phyloP scores from a whole-genome alignment of 768 basidiomycete species.

The Boletus edulis region DNA sequence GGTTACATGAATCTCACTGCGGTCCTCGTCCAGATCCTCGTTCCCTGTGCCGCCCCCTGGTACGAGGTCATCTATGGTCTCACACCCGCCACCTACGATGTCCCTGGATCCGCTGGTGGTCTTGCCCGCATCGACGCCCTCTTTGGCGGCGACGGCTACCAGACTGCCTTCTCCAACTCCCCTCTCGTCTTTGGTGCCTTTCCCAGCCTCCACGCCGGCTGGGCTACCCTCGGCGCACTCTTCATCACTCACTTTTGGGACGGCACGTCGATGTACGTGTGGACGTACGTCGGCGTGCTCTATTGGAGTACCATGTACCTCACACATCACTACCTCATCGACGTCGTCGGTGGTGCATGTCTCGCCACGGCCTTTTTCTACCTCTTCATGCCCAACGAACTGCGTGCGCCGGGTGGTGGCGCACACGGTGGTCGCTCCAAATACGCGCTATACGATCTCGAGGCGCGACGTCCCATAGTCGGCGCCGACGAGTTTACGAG shows the following conservation, averaged over 20 bases:
- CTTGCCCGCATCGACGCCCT: slow-evolving; percentile 89
- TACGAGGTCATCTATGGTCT: slow-evolving; percentile 97
- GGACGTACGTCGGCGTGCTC: slow-evolving; percentile 80
- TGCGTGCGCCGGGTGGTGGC: slow-evolving; percentile 54
- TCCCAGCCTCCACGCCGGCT: slow-evolving; percentile 89
- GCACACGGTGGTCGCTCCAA: slow-evolving; percentile 44
- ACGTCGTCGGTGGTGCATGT: slow-evolving; percentile 92
- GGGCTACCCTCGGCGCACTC: slow-evolving; percentile 88
- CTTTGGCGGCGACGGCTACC: slow-evolving; percentile 76
- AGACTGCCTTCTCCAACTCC: slow-evolving; percentile 75
- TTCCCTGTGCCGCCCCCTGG: slow-evolving; percentile 96
- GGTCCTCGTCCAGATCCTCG: slow-evolving; percentile 81
- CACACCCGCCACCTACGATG: slow-evolving; percentile 89
- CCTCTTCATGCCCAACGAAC: slow-evolving; percentile 78
- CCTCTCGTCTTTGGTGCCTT: slow-evolving; percentile 98
- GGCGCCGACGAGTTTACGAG: slow-evolving; percentile 33
- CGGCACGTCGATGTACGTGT: slow-evolving; percentile 59
- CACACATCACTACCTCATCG: slow-evolving; percentile 97
- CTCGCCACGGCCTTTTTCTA: slow-evolving; percentile 88
- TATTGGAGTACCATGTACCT: slow-evolving; percentile 99
- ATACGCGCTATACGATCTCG: slow-evolving; percentile 77
- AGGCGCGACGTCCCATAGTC: slow-evolving; percentile 38
- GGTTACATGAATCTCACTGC: slow-evolving; percentile 92
- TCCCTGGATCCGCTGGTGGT: slow-evolving; percentile 92
- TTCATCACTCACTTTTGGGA: slow-evolving; percentile 97